phyloP scores from a whole-genome alignment of 768 basidiomycete genomes.

The Tephrocybe sp. region DNA sequence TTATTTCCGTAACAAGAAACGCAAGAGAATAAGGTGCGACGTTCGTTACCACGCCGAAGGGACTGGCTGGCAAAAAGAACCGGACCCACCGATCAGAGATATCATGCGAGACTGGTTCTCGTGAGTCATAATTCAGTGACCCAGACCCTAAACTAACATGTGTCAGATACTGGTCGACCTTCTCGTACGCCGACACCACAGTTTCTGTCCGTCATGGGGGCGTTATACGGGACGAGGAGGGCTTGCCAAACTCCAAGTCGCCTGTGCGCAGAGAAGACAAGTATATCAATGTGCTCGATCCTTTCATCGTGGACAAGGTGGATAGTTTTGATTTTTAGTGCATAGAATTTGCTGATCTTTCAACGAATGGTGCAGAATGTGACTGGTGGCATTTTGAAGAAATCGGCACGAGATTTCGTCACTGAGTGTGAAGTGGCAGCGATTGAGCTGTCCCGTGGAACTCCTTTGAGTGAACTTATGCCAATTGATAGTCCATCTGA shows the following conservation, averaged over 20 bases:
- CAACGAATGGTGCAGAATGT: constrained; percentile 10
- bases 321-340: background rate
- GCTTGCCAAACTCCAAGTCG: background rate
- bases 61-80: constrained; percentile 11
- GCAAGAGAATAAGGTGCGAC: constrained; percentile 26
- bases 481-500: background rate
- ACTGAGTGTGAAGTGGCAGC: background rate
- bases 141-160: background rate
- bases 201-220: constrained; percentile 12
- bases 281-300: constrained; percentile 8
- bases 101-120: constrained; percentile 41
- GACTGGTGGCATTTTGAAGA: background rate
- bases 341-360: background rate
- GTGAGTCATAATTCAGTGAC: constrained; percentile 28
- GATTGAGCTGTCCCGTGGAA: background rate
- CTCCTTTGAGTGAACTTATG: background rate
- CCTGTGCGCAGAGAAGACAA: background rate
- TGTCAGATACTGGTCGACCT: constrained; percentile 46
- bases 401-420: background rate
- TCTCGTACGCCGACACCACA: constrained; percentile 25
- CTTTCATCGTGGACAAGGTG: constrained; percentile 12
- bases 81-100: constrained; percentile 14
- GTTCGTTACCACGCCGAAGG: constrained; percentile 20
- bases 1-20: constrained; percentile 29
- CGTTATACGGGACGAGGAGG: background rate